Evolutionary conservation across 2,329 filamentous ascomycete species (phyloP), one percentile per base, ranked within the genome.

Genomic region (Nigrograna mackinnonii): DNA sequence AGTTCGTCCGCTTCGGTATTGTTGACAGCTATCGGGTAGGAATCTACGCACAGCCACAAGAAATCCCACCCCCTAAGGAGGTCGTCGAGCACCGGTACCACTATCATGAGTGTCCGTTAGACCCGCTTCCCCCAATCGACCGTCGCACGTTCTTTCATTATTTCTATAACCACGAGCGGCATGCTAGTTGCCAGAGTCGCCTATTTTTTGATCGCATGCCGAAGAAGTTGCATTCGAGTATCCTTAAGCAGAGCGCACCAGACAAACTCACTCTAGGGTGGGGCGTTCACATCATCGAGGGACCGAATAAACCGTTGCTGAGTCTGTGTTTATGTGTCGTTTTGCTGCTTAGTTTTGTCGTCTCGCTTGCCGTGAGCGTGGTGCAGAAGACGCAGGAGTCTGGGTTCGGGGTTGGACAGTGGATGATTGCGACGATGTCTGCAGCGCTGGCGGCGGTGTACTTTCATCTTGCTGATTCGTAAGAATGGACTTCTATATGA

Each of bases 71-170:
- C 14, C 4, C 13, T 9, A n/a, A 28, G 24, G 32, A 43, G 16
- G 34, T 43, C 6, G 20, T 37, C 6, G 34, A 43, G 17, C 12
- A 19, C 12, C 40, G 22, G 4, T 43, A 37, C 19, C 33, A 37
- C 11, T 41, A 35, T 19, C 19, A 35, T 13, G 31, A 41, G n/a
- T 41, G 39, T 19, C 39, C 32, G 16, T 32, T 41, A 6, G 31
- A 39, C 19, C 18, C 31, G 4, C 24, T 20, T 3, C 34, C 41
- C 3, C 39, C 39, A 20, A 37, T 37, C n/a, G 41, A 40, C 34
- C 26, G 34, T 19, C 18, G 41, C n/a, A 36, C 41, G 7, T 44
- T 43, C 30, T 24, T 43, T 19, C 41, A 44, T 20, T 44, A 43
- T 16, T 43, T 37, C 22, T 28, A 24, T 22, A 43, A 43, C 7